Evolutionary conservation across 768 basidiomycete species (phyloP).

Genomic region (Mycena chlorophos): DNA sequence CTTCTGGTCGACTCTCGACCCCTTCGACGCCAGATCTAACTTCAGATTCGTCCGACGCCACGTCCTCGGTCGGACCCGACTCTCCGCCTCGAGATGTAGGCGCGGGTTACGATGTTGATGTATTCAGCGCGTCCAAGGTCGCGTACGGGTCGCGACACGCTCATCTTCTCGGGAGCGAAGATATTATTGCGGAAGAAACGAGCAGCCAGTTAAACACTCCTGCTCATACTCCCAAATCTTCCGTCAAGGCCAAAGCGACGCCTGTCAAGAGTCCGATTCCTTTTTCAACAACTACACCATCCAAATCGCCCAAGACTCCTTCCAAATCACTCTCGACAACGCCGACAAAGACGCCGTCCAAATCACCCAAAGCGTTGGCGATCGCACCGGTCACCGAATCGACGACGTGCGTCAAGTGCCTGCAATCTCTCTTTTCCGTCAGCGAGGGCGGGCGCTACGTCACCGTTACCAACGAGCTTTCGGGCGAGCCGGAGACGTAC

Average conservation of each 20-base stretch:
- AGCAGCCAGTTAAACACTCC: constrained; percentile 35
- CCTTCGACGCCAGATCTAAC: constrained; percentile 63
- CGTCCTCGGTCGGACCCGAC: constrained; percentile 53
- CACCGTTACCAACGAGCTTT: constrained; percentile 60
- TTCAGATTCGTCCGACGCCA: constrained; percentile 59
- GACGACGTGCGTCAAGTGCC: constrained; percentile 62
- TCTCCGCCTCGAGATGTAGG: constrained; percentile 45
- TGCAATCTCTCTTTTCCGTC: constrained; percentile 54
- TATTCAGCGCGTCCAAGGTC: constrained; percentile 18
- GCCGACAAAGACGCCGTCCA: constrained; percentile 19
- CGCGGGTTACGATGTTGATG: constrained; percentile 26
- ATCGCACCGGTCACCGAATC: constrained; percentile 35
- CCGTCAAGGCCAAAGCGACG: constrained; percentile 14
- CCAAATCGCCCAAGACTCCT: constrained; percentile 3
- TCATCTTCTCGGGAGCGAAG: constrained; percentile 30
- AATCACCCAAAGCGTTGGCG: constrained; percentile 21
- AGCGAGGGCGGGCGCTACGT: constrained; percentile 66
- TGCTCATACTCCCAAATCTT: constrained; percentile 32
- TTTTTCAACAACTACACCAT: constrained; percentile 3
- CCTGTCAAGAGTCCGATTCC: constrained; percentile 3
- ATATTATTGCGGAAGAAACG: constrained; percentile 33
- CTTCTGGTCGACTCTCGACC: constrained; percentile 24
- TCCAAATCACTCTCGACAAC: neutral
- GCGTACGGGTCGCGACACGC: constrained; percentile 24
- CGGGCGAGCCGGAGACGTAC: constrained; percentile 57